Evolutionary conservation across 371 early-diverging fungal species (phyloP).

Genomic region (Mucor irregularis): DNA sequence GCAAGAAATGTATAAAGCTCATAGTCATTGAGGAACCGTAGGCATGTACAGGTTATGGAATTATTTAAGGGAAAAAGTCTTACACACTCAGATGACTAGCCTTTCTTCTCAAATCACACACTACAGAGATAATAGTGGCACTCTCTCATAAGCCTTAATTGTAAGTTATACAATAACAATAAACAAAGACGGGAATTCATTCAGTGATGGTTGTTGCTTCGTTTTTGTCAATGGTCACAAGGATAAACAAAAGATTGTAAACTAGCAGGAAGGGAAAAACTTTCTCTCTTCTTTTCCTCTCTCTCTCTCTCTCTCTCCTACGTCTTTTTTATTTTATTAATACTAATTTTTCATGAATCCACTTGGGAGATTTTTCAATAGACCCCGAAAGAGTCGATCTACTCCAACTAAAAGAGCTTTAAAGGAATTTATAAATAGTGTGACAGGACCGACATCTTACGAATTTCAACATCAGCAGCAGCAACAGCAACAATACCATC

Average conservation of each 20-base stretch:
- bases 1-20: no score
- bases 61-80: no score
- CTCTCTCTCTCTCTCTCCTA: neutral
- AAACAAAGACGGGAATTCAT: neutral
- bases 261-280: neutral
- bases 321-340: neutral
- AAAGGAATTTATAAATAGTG: neutral
- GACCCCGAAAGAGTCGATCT: slow-evolving; percentile 2
- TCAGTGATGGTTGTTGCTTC: no score
- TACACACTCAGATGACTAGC: no score
- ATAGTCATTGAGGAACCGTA: no score
- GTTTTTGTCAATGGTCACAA: slow-evolving; percentile 1
- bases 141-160: neutral
- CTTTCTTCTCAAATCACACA: no score
- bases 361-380: slow-evolving; percentile 3
- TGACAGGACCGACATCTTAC: no score
- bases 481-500: no score
- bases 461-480: no score
- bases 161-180: neutral
- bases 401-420: slow-evolving; percentile 1
- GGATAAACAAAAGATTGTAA: neutral
- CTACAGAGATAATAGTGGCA: neutral
- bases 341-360: neutral
- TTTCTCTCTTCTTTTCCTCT: neutral
- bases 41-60: no score